Evolutionary conservation across 2,329 filamentous ascomycete species (phyloP).

Genomic region (Xylaria sp.): DNA sequence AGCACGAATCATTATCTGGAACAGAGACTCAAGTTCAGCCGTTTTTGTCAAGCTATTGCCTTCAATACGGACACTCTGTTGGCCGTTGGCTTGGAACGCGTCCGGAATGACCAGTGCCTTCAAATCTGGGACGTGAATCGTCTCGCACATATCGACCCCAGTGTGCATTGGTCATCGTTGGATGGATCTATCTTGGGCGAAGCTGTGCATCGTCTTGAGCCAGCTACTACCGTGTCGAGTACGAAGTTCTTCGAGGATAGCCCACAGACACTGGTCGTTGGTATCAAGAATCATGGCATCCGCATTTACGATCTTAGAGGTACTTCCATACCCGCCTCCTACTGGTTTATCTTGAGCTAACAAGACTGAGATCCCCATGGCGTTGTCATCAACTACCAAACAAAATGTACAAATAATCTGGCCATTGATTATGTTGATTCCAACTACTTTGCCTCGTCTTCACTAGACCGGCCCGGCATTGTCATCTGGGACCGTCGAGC

Average conservation of each 20-base stretch:
- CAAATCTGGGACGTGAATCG: slow-evolving; percentile 77
- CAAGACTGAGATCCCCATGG: slow-evolving; percentile 41
- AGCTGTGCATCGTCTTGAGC: slow-evolving; percentile 55
- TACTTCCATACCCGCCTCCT: slow-evolving; percentile 33
- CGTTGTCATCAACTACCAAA: slow-evolving; percentile 55
- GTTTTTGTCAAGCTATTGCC: slow-evolving; percentile 75
- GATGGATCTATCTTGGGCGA: slow-evolving; percentile 48
- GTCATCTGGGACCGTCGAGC: slow-evolving; percentile 74
- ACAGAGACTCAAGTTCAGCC: slow-evolving; percentile 66
- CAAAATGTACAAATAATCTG: slow-evolving; percentile 64
- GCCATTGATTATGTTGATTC: slow-evolving; percentile 74
- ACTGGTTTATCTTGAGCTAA: slow-evolving; percentile 17
- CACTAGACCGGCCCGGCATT: slow-evolving; percentile 66
- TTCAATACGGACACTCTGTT: slow-evolving; percentile 68
- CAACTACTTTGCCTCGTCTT: slow-evolving; percentile 80
- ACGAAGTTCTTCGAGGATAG: slow-evolving; percentile 76
- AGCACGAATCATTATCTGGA: slow-evolving; percentile 60
- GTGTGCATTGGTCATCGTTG: slow-evolving; percentile 45
- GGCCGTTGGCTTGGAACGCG: slow-evolving; percentile 73
- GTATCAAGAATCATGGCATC: slow-evolving; percentile 69
- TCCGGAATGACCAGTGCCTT: slow-evolving; percentile 74
- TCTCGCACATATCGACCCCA: slow-evolving; percentile 45
- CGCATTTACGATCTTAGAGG: slow-evolving; percentile 74
- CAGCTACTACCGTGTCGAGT: slow-evolving; percentile 71
- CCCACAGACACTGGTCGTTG: slow-evolving; percentile 68